Percentiles rank a stretch among this genome's conserved stretches.
These are phyloP conservation scores for Polyplosphaeria fusca DNA, from an alignment of 495 filamentous ascomycete species.

Conservation along the genomic window DNA sequence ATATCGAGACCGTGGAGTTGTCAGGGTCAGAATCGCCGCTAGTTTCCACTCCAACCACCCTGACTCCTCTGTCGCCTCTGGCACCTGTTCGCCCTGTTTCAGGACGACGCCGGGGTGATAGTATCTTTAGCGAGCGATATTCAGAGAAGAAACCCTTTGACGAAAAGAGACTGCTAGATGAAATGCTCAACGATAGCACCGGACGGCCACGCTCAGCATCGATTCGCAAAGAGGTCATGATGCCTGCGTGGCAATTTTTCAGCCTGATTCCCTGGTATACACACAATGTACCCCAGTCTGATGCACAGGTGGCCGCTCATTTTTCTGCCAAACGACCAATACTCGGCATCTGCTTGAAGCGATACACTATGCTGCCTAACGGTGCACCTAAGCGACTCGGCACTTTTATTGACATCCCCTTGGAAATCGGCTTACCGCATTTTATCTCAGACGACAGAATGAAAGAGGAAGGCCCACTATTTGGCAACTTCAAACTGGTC, in stretches of 20 bases:
- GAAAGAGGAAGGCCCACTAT: constrained; percentile 60
- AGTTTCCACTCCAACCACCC: constrained; percentile 42
- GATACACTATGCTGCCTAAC: constrained; percentile 72
- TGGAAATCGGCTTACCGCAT: constrained; percentile 81
- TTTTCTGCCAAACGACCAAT: constrained; percentile 74
- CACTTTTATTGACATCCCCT: constrained; percentile 86
- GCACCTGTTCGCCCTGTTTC: constrained; percentile 27
- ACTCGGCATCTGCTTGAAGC: constrained; percentile 85
- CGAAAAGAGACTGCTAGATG: constrained; percentile 38
- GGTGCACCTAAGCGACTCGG: constrained; percentile 66
- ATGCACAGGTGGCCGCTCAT: constrained; percentile 68
- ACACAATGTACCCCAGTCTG: constrained; percentile 66
- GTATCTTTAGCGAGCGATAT: constrained; percentile 62
- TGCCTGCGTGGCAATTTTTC: constrained; percentile 98
- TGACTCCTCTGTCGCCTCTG: constrained; percentile 28
- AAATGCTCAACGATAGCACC: constrained; percentile 24
- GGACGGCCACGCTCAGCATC: constrained; percentile 45
- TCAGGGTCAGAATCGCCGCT: constrained; percentile 42
- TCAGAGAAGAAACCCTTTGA: constrained; percentile 41
- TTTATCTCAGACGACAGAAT: constrained; percentile 80
- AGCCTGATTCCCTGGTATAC: constrained; percentile 73
- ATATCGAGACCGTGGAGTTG: constrained; percentile 62
- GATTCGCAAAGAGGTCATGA: constrained; percentile 78
- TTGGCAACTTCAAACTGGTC: constrained; percentile 81
- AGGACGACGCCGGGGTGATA: constrained; percentile 49